phyloP scores from a whole-genome alignment of 1,284 basidiomycete genomes.

The Caloboletus firmus region DNA sequence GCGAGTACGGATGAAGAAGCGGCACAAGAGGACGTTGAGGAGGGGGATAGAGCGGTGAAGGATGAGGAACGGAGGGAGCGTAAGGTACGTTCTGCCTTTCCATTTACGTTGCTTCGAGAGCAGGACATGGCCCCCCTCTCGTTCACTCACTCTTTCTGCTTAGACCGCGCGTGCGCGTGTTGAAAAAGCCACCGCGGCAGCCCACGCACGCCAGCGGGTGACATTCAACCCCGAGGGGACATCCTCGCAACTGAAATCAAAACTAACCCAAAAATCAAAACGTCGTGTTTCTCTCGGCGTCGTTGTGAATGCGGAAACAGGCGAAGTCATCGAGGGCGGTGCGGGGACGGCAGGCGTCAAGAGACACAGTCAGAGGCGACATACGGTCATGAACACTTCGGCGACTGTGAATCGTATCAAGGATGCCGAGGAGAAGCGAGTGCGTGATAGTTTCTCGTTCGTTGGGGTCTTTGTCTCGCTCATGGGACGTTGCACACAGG shows the following conservation, averaged over 20 bases:
- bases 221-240: constrained; percentile 58
- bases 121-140: neutral
- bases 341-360: constrained; percentile 36
- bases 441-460: constrained; percentile 24
- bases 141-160: neutral
- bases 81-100: constrained; percentile 43
- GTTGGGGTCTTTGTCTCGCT: neutral
- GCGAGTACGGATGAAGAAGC: constrained; percentile 78
- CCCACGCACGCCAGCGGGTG: constrained; percentile 60
- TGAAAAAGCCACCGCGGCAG: constrained; percentile 61
- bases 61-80: constrained; percentile 62
- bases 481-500: constrained; percentile 38
- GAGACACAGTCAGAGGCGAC: constrained; percentile 61
- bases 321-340: constrained; percentile 44
- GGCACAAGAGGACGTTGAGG: constrained; percentile 50
- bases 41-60: constrained; percentile 53
- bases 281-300: constrained; percentile 56
- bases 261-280: constrained; percentile 39
- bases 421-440: constrained; percentile 63
- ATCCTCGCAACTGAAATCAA: constrained; percentile 29
- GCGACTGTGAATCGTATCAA: constrained; percentile 61
- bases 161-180: constrained; percentile 56
- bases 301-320: constrained; percentile 57
- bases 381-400: constrained; percentile 66
- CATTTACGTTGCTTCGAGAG: neutral